Evolutionary conservation across 2,329 filamentous ascomycete species (phyloP).

Genomic region (Exophiala oligosperma): DNA sequence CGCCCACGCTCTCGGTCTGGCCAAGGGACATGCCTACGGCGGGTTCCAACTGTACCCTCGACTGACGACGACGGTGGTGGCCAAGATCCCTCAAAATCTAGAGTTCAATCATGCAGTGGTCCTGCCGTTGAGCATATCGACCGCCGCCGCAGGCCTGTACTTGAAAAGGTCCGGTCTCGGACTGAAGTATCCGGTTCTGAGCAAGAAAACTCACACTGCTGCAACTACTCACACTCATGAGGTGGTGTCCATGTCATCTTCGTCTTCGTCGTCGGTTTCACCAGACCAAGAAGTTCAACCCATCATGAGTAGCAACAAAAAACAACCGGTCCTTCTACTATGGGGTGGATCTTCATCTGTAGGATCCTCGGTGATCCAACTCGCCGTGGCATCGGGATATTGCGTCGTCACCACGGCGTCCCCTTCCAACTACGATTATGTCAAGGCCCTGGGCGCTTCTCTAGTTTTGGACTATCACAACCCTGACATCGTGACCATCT

Average conservation of each 20-base stretch:
- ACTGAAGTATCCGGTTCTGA: slow-evolving; percentile 15
- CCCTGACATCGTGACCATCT: slow-evolving; percentile 16
- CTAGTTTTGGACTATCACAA: slow-evolving; percentile 47
- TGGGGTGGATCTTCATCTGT: slow-evolving; percentile 55
- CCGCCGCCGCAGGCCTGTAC: slow-evolving; percentile 34
- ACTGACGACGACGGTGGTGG: slow-evolving; percentile 24
- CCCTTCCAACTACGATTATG: slow-evolving; percentile 44
- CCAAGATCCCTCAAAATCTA: slow-evolving; percentile 31
- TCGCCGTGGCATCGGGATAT: slow-evolving; percentile 41
- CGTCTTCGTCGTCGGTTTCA: neutral
- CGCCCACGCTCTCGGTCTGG: slow-evolving; percentile 23
- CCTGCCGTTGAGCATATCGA: slow-evolving; percentile 34
- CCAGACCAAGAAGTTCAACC: too few relatives aligned
- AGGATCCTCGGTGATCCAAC: slow-evolving; percentile 46
- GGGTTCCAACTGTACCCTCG: slow-evolving; percentile 37
- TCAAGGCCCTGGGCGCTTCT: slow-evolving; percentile 46
- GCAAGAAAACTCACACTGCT: neutral
- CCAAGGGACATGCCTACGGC: slow-evolving; percentile 18
- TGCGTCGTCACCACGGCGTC: slow-evolving; percentile 43
- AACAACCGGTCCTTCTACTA: slow-evolving; percentile 38
- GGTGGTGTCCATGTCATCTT: neutral
- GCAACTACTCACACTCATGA: neutral
- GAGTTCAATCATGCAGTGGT: slow-evolving; percentile 33
- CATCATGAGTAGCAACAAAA: too few relatives aligned
- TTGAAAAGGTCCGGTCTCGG: slow-evolving; percentile 26